phyloP scores from a whole-genome alignment of 805 yeast genomes.

The Kodamaea lidongshanica region DNA sequence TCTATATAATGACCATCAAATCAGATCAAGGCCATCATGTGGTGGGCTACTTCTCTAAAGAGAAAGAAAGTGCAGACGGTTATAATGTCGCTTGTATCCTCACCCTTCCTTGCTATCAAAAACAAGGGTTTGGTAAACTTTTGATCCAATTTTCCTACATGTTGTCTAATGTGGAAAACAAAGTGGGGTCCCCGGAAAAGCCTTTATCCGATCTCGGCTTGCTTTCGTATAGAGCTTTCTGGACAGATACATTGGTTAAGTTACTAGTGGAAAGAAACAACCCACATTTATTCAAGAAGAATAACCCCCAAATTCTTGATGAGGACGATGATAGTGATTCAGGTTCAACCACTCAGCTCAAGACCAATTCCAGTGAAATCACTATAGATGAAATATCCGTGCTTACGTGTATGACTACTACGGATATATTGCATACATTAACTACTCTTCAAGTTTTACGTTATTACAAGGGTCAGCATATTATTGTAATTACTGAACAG shows the following conservation, averaged over 20 bases:
- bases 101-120: constrained; percentile 92
- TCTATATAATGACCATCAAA: constrained; percentile 89
- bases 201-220: constrained; percentile 94
- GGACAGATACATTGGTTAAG: constrained; percentile 87
- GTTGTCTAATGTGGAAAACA: constrained; percentile 79
- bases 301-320: constrained; percentile 23
- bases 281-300: constrained; percentile 32
- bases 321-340: constrained; percentile 13
- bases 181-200: constrained; percentile 95
- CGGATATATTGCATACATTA: constrained; percentile 89
- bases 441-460: constrained; percentile 85
- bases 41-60: constrained; percentile 95
- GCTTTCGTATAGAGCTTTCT: constrained; percentile 86
- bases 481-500: constrained; percentile 78
- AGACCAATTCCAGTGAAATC: constrained; percentile 38
- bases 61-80: constrained; percentile 90
- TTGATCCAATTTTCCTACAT: constrained; percentile 92
- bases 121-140: constrained; percentile 89
- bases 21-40: constrained; percentile 92
- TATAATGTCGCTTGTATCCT: constrained; percentile 96
- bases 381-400: constrained; percentile 88
- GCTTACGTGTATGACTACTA: constrained; percentile 89
- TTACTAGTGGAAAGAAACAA: constrained; percentile 55
- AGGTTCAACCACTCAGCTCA: constrained; percentile 7
- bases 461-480: constrained; percentile 93